phyloP scores from a whole-genome alignment of 345 rosid genomes.

The Euphorbia pulcherrima region DNA sequence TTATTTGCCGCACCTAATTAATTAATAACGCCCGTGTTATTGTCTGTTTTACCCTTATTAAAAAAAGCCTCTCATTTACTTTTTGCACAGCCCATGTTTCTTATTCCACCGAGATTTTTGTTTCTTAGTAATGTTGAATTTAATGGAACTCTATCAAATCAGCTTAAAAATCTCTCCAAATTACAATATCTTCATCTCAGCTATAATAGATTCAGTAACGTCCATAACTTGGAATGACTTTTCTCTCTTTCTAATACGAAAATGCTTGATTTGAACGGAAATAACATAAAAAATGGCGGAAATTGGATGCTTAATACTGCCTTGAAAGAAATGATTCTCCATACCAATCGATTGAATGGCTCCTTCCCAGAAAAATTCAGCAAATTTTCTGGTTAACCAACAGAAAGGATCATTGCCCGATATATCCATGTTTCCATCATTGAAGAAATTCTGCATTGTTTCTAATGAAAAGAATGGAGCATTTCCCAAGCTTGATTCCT shows the following conservation, averaged over 20 bases:
- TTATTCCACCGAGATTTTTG: too few relatives aligned
- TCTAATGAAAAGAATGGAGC: conserved; percentile 11
- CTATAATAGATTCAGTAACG: not conserved
- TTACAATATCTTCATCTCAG: conserved; percentile 41
- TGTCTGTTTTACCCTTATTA: too few relatives aligned
- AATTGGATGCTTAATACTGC: not conserved
- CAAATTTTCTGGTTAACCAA: not conserved
- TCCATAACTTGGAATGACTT: not conserved
- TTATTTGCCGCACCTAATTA: too few relatives aligned
- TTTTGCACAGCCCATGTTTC: too few relatives aligned
- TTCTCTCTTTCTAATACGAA: not conserved
- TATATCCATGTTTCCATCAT: conserved; percentile 9
- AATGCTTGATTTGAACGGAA: not conserved
- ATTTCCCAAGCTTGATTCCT: too few relatives aligned
- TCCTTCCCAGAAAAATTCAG: not conserved
- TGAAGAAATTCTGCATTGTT: not conserved
- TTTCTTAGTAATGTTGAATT: conserved; percentile 23
- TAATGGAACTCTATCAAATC: conserved; percentile 30
- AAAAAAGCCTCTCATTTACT: too few relatives aligned
- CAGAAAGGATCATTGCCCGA: conserved; percentile 21
- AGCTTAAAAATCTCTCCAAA: conserved; percentile 38
- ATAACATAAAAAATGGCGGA: not conserved
- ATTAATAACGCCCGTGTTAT: too few relatives aligned
- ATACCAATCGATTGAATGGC: conserved; percentile 15
- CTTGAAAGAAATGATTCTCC: conserved; percentile 13